Conservation (phyloP, 169 alveolate genomes). For the Theileria luwenshuni region DNA sequence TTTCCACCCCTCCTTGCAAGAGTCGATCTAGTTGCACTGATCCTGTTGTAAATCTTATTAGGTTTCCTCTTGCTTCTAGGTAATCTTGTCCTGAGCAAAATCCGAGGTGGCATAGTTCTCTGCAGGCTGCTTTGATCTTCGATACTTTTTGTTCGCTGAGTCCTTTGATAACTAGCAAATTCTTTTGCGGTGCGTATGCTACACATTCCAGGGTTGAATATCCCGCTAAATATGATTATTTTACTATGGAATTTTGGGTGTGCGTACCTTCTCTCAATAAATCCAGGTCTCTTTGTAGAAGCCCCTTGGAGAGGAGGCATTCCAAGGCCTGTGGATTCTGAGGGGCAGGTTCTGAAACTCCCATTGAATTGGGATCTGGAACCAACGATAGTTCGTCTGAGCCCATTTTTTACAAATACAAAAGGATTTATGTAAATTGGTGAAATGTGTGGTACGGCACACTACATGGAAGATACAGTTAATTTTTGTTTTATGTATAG, state of each 20-base stretch:
- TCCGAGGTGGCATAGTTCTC: slow-evolving; percentile 89
- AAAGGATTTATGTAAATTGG: slow-evolving; percentile 4
- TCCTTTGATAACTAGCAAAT: slow-evolving; percentile 91
- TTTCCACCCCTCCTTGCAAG: slow-evolving; percentile 97
- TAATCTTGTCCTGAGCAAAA: slow-evolving; percentile 91
- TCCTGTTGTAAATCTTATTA: slow-evolving; percentile 94
- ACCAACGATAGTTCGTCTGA: slow-evolving; percentile 57
- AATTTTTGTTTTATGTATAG: neutral
- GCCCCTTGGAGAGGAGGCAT: slow-evolving; percentile 81
- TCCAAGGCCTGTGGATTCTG: slow-evolving; percentile 81
- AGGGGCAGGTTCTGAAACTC: slow-evolving; percentile 63
- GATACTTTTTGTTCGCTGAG: slow-evolving; percentile 95
- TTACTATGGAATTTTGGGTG: neutral
- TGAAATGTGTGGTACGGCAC: too few relatives aligned
- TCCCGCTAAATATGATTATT: slow-evolving; percentile 77
- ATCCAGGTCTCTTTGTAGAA: slow-evolving; percentile 88
- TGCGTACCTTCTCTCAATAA: slow-evolving; percentile 85
- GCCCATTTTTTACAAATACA: slow-evolving; percentile 43
- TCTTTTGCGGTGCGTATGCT: slow-evolving; percentile 91
- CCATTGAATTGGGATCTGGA: slow-evolving; percentile 42
- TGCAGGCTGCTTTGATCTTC: slow-evolving; percentile 90
- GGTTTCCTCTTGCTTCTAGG: slow-evolving; percentile 88
- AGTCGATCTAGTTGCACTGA: slow-evolving; percentile 91
- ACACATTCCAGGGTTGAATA: slow-evolving; percentile 90
- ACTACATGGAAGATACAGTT: slow-evolving; percentile 10